Percentiles rank a stretch among this genome's conserved stretches.
These are phyloP conservation scores for Cerrena zonata DNA, from an alignment of 1,284 basidiomycete species.

Conservation along the genomic window DNA sequence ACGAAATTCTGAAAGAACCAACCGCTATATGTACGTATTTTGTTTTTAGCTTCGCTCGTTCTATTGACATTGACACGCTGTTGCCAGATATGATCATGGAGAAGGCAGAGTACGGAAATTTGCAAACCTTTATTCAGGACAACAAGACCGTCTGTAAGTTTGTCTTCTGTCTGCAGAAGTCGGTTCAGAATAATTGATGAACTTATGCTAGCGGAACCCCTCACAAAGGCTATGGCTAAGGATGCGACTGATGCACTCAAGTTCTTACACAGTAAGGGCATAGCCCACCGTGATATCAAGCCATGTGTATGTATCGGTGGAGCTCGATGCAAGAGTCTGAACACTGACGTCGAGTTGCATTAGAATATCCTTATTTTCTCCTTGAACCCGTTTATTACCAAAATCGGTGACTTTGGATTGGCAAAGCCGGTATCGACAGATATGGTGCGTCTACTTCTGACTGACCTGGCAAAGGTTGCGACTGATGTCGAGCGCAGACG, in stretches of 20 bases:
- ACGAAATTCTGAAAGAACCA: background rate
- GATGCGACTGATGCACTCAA: background rate
- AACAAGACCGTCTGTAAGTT: background rate
- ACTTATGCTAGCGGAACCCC: background rate
- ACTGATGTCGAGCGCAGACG: background rate
- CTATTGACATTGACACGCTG: background rate
- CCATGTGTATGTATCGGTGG: background rate
- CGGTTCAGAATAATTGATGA: background rate
- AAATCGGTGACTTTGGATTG: background rate
- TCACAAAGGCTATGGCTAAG: background rate
- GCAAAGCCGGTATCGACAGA: background rate
- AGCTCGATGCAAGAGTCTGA: background rate
- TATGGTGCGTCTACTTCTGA: background rate
- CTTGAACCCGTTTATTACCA: background rate
- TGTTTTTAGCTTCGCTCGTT: background rate
- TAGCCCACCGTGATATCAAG: background rate
- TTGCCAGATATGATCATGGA: background rate
- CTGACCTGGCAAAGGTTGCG: background rate
- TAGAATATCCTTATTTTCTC: background rate
- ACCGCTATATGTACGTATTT: background rate
- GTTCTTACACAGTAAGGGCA: background rate
- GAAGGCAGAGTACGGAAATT: background rate
- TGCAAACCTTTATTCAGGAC: background rate
- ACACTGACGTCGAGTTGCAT: background rate
- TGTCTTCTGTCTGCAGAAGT: background rate